Conservation (phyloP, 2,329 filamentous ascomycete species). For the Cladobotryum mycophilum region DNA sequence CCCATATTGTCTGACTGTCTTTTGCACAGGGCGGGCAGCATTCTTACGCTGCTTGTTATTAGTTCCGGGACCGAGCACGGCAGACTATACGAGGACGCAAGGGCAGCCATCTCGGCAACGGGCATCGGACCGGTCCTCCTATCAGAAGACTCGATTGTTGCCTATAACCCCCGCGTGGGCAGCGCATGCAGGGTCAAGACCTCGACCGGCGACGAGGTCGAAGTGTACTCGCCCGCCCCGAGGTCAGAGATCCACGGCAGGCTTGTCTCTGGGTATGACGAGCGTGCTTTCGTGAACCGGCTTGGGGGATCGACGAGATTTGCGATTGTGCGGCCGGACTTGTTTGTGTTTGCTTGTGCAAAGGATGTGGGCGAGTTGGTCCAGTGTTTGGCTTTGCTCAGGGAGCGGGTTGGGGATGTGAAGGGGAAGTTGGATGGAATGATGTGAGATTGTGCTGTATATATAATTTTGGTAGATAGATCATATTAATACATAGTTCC, state of each 20-base stretch:
- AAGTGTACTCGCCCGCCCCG: background rate
- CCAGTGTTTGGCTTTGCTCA: conserved; percentile 2
- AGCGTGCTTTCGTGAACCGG: conserved; percentile 1
- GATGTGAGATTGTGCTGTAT: too few species aligned
- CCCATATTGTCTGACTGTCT: conserved; percentile 8
- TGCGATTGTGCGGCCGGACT: conserved; percentile 8
- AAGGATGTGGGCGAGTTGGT: background rate
- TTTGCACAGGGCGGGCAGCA: background rate
- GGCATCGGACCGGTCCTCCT: background rate
- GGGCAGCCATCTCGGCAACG: background rate
- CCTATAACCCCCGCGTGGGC: background rate
- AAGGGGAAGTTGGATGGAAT: too few species aligned
- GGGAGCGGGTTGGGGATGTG: too few species aligned
- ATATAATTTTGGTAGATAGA: too few species aligned
- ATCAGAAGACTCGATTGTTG: background rate
- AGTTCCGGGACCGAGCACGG: background rate
- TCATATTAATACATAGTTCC: too few species aligned
- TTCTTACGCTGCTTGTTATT: conserved; percentile 8
- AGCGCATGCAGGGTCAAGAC: background rate
- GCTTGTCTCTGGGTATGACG: background rate
- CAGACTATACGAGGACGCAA: background rate
- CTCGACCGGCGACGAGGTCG: background rate
- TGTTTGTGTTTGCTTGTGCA: conserved; percentile 7
- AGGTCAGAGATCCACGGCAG: too few species aligned
- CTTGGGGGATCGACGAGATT: conserved; percentile 3